phyloP scores from a whole-genome alignment of 2,329 filamentous ascomycete genomes.

The Ceratocystis cacaofunesta region DNA sequence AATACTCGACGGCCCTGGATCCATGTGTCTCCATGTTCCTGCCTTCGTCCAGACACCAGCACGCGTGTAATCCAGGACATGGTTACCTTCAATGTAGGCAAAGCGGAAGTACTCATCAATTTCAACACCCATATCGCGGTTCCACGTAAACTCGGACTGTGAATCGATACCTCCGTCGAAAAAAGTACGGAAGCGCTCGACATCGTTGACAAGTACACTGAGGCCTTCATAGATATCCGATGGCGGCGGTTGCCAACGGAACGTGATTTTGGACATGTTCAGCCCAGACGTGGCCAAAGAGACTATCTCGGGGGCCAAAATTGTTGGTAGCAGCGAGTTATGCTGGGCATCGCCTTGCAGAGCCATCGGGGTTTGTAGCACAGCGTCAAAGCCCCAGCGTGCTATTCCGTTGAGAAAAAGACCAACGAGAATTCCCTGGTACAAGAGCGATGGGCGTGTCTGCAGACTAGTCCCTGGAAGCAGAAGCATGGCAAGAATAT shows the following conservation, averaged over 20 bases:
- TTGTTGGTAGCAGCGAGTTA: conserved; percentile 44
- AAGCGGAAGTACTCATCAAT: conserved; percentile 64
- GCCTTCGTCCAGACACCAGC: conserved; percentile 54
- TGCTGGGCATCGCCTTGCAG: conserved; percentile 54
- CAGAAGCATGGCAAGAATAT: conserved; percentile 74
- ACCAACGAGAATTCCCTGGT: conserved; percentile 78
- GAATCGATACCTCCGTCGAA: conserved; percentile 40
- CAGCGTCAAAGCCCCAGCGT: conserved; percentile 80
- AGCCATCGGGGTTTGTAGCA: conserved; percentile 66
- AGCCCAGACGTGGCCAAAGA: neutral
- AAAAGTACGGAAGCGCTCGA: conserved; percentile 63
- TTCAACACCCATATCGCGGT: conserved; percentile 30
- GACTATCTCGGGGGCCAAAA: conserved; percentile 32
- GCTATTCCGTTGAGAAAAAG: conserved; percentile 90
- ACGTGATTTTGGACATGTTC: conserved; percentile 46
- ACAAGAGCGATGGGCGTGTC: conserved; percentile 68
- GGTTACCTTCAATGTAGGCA: conserved; percentile 52
- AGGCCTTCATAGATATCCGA: conserved; percentile 52
- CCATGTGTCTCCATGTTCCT: conserved; percentile 52
- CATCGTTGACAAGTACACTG: conserved; percentile 70
- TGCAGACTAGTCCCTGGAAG: conserved; percentile 81
- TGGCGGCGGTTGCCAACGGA: conserved; percentile 34
- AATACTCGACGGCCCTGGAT: conserved; percentile 41
- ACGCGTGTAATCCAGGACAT: conserved; percentile 56
- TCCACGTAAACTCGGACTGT: conserved; percentile 42